phyloP scores from a whole-genome alignment of 2,329 filamentous ascomycete genomes.

The Colletotrichum simmondsii region DNA sequence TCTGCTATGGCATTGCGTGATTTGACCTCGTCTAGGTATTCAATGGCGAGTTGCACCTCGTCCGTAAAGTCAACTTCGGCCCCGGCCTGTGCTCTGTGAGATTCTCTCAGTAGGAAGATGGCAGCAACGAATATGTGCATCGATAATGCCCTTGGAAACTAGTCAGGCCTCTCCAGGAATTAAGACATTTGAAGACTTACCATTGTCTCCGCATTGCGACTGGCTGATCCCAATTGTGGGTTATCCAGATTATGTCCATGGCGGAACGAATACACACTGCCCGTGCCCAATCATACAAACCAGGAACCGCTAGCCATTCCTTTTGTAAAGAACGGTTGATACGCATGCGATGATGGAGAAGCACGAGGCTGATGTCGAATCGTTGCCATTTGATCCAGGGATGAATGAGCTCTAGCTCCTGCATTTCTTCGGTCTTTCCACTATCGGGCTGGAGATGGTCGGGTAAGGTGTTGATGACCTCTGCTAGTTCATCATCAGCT shows the following conservation, averaged over 20 bases:
- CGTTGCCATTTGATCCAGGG: slow-evolving; percentile 34
- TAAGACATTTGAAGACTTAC: neutral
- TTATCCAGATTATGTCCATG: slow-evolving; percentile 29
- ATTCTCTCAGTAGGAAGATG: slow-evolving; percentile 20
- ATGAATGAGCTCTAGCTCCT: neutral
- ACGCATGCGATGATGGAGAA: slow-evolving; percentile 27
- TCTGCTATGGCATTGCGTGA: slow-evolving; percentile 21
- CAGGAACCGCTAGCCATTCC: neutral
- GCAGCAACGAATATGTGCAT: slow-evolving; percentile 23
- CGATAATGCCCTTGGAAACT: slow-evolving; percentile 9
- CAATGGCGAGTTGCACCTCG: slow-evolving; percentile 8
- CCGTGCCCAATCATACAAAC: slow-evolving; percentile 19
- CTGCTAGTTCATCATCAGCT: slow-evolving; percentile 24
- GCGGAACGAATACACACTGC: slow-evolving; percentile 19
- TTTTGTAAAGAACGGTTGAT: slow-evolving; percentile 26
- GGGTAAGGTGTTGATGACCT: slow-evolving; percentile 34
- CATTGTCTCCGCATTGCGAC: slow-evolving; percentile 25
- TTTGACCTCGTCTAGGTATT: slow-evolving; percentile 21
- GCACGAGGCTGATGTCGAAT: slow-evolving; percentile 31
- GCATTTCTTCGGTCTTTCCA: neutral
- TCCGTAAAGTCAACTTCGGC: slow-evolving; percentile 3
- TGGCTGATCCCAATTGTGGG: slow-evolving; percentile 28
- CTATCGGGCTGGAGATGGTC: slow-evolving; percentile 27
- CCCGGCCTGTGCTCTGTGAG: neutral
- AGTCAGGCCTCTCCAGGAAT: neutral